Evolutionary conservation across 805 yeast genomes (phyloP), one percentile per base, ranked within the genome.

Genomic region (Teunomyces panamensis): DNA sequence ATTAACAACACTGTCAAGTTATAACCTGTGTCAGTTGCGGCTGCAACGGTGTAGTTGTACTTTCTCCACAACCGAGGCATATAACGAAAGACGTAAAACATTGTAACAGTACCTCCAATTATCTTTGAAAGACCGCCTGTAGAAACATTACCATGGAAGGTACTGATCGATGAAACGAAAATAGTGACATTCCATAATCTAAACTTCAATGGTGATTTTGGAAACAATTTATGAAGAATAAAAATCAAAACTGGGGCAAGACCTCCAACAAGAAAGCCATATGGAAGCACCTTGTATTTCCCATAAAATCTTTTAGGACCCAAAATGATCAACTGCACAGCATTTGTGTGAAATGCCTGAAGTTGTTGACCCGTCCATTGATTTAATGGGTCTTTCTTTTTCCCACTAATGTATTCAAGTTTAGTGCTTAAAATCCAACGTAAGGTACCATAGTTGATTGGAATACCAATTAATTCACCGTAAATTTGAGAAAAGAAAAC

Each of bases 331-430:
- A 58, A 59, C 46, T 58, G 60, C 14, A 60, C 55, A 20, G 64
- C 62, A 39, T 59, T 60, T 9, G 61, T 54, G 35, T 60, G 63
- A 47, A 54, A 54, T 6, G 55, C 46, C 17, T 53, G 54, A 26
- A 60, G 52, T 1, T 57, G 45, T 32, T 59, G 63, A 9, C 58
- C 64, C 1, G 63, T 58, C 64, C 64, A 60, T 41, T 60, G 64
- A 36, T 59, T 57, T n/a, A 59, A 52, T 1, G 64, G 62, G 45
- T 60, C 64, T 0, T 43, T 43, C 36, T 46, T 50, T n/a, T 45
- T 39, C 2, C 64, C 64, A n/a, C 51, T 46, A 42, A 60, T 49
- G 28, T 41, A 60, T 4, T 54, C 62, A 46, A 54, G 42, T 41
- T 60, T 60, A 4, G 58, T 47, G 11, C 53, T 34, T 47, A 60